Evolutionary conservation across 441 rosid genomes (phyloP), one percentile per base, ranked within the genome.

Genomic region (Euphorbia schlechtendalii): DNA sequence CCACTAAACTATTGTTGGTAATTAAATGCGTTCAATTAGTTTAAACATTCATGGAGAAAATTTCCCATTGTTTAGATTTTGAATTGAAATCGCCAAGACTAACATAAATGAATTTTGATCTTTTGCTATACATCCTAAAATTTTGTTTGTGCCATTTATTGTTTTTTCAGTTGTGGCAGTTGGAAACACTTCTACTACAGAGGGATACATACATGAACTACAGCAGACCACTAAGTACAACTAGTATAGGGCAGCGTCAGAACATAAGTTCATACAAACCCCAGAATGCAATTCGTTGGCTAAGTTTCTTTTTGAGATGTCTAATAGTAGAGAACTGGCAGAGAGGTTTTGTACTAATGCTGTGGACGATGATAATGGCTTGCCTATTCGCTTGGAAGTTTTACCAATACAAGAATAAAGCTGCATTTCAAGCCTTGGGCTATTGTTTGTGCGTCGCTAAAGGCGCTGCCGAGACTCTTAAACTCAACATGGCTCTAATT

Each of bases 401-500:
- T 79, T 22, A 67, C 67, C 91, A 91, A 59, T 94, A 94, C 66
- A 77, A 63, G 80, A 73, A 84, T 69, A 89, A 43, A 76, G 84
- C 86, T 1, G 96, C 88, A 40, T 94, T 89, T 63, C 86, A 80
- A 0, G 90, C 86, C 22, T 86, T 86, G 98, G 96, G 99, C 17
- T 81, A 91, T 63, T 94, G 99, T 70, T 59, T 94, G 68, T 65
- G 85, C 15, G 73, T 84, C 5, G 96, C 99, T 64, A 94, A 94
- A 81, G 99, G 98, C 21, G 92, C 98, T 22, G 99, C 96, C 2
- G 99, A 94, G 83, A 94, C 96, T 48, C 88, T 94, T 56, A 94
- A 94, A 78, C 80, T 94, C 79, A 94, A 94, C 72, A 91, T 94
- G 99, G 99, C 99, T 73, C 80, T 94, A 7, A 77, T 94, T 71